phyloP scores from a whole-genome alignment of 2,329 filamentous ascomycete genomes.

The Lachnellula subtilissima region DNA sequence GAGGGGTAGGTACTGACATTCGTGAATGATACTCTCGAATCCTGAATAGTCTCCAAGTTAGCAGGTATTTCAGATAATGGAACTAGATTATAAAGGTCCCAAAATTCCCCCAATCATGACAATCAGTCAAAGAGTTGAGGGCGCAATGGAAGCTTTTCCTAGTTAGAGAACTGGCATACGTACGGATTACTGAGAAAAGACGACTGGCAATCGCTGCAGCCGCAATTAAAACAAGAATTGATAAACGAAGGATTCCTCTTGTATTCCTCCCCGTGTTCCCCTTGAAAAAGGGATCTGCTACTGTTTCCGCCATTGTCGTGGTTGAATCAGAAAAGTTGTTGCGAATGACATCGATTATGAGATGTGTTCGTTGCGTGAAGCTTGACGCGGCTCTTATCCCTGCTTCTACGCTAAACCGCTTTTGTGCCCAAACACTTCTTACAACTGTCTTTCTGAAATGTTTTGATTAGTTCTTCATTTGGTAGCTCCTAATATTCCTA shows the following conservation, averaged over 20 bases:
- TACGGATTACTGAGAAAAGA: conserved; percentile 97
- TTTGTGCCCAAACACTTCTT: not conserved
- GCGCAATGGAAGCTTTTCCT: not conserved
- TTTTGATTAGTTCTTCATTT: not conserved
- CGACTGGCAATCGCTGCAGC: conserved; percentile 87
- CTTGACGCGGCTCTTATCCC: conserved; percentile 24
- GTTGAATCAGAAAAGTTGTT: conserved; percentile 27
- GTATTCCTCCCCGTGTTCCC: conserved; percentile 76
- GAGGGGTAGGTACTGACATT: conserved; percentile 64
- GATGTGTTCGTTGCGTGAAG: conserved; percentile 27
- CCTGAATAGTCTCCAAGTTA: conserved; percentile 46
- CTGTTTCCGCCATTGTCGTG: conserved; percentile 37
- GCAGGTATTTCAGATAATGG: conserved; percentile 12
- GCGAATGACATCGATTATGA: conserved; percentile 16
- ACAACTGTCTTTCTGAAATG: not conserved
- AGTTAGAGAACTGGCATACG: conserved; percentile 36
- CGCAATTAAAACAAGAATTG: conserved; percentile 89
- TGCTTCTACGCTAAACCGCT: conserved; percentile 1
- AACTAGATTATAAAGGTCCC: not conserved
- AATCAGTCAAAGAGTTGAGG: not conserved
- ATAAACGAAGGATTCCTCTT: conserved; percentile 76
- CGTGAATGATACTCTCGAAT: conserved; percentile 99
- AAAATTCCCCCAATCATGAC: not conserved
- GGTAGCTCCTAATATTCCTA: not conserved
- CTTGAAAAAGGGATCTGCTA: conserved; percentile 54